A percentile compares a stretch with the other conserved stretches of the same genome.
Conservation (phyloP, 2,329 filamentous ascomycete genomes). For the Fusarium metavorans region DNA sequence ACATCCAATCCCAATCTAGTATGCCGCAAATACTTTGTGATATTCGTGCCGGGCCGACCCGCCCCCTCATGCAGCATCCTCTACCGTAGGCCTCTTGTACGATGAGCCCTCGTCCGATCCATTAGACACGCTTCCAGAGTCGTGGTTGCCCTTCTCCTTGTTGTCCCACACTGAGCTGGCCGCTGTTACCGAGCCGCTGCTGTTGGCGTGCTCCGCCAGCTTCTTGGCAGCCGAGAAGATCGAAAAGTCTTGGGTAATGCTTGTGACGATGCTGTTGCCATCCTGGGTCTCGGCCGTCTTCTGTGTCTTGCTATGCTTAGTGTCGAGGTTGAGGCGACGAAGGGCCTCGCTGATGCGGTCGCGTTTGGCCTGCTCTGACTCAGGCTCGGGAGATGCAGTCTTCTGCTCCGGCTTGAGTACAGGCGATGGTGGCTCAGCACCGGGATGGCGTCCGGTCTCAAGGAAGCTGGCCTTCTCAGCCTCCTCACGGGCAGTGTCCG, state of each 20-base stretch:
- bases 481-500: conserved; percentile 35
- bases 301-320: conserved; percentile 20
- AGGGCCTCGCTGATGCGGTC: conserved; percentile 39
- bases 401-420: conserved; percentile 12
- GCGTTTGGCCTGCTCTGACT: conserved; percentile 28
- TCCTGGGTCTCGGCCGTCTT: conserved; percentile 13
- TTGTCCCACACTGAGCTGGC: conserved; percentile 40
- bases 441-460: conserved; percentile 31
- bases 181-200: conserved; percentile 35
- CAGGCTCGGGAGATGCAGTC: conserved; percentile 8
- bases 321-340: conserved; percentile 29
- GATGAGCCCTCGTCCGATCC: conserved; percentile 24
- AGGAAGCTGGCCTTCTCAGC: conserved; percentile 38
- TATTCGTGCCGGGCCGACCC: background rate
- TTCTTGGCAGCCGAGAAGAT: conserved; percentile 40
- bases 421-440: conserved; percentile 22
- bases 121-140: conserved; percentile 22
- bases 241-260: conserved; percentile 40
- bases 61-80: conserved; percentile 26
- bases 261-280: conserved; percentile 34
- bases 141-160: conserved; percentile 26
- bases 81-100: conserved; percentile 43
- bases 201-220: conserved; percentile 26
- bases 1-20: conserved; percentile 2
- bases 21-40: background rate